phyloP scores from a whole-genome alignment of 176 grass and related monocot species.

The Lolium multiflorum region DNA sequence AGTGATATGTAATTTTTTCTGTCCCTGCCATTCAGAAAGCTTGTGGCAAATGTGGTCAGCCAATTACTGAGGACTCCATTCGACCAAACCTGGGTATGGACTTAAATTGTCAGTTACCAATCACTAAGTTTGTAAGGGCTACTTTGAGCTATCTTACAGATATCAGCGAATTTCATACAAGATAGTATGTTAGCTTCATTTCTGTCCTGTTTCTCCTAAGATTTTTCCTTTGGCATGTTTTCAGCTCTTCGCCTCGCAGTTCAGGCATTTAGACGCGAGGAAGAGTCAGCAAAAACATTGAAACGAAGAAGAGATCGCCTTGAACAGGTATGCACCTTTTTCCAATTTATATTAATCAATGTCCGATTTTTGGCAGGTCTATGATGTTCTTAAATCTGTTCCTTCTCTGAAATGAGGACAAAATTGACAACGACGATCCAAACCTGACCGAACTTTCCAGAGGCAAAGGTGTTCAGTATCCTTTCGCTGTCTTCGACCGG shows the following conservation, averaged over 20 bases:
- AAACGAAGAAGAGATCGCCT: constrained; percentile 76
- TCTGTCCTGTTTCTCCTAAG: background rate
- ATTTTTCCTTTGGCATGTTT: background rate
- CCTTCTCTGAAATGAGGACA: constrained; percentile 64
- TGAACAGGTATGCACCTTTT: constrained; percentile 55
- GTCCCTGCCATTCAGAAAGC: constrained; percentile 69
- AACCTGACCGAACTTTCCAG: constrained; percentile 56
- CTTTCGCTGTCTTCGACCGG: constrained; percentile 75
- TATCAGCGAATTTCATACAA: background rate
- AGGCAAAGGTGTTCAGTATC: constrained; percentile 81
- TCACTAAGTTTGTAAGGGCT: background rate
- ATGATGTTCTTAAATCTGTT: constrained; percentile 35
- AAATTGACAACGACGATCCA: constrained; percentile 67
- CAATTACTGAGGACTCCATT: constrained; percentile 59
- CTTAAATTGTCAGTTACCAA: background rate
- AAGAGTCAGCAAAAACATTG: constrained; percentile 63
- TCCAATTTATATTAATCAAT: background rate
- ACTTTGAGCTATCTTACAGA: constrained; percentile 17
- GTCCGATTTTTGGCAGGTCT: background rate
- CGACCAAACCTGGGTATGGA: constrained; percentile 75
- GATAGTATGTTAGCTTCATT: constrained; percentile 6
- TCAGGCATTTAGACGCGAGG: constrained; percentile 78
- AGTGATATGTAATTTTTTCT: constrained; percentile 25
- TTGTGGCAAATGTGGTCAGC: constrained; percentile 74
- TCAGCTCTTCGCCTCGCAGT: constrained; percentile 83